A percentile compares a stretch with the other conserved stretches of the same genome.
Evolutionary conservation across 306 rosid species (phyloP).

Genomic region (Gastrolobium villosum): DNA sequence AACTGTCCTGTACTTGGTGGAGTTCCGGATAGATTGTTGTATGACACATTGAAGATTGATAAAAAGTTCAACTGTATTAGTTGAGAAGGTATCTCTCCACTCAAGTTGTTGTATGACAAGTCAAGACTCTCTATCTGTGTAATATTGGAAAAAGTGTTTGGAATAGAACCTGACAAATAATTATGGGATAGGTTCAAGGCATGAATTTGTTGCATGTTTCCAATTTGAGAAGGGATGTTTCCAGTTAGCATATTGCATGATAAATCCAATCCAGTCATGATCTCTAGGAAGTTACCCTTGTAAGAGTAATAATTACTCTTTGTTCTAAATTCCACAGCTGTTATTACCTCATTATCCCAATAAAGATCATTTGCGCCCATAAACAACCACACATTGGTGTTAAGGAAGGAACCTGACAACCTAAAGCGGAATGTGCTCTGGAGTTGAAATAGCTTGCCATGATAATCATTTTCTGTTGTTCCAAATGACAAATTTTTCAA

Average conservation of each 20-base stretch:
- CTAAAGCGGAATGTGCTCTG: too few species aligned
- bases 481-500: constrained; percentile 14
- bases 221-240: constrained; percentile 5
- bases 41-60: constrained; percentile 18
- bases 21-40: constrained; percentile 34
- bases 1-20: constrained; percentile 4
- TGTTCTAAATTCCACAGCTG: constrained; percentile 5
- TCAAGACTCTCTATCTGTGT: constrained; percentile 27
- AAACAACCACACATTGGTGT: too few species aligned
- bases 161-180: constrained; percentile 22
- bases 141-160: constrained; percentile 25
- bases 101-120: constrained; percentile 11
- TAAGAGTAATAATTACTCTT: constrained; percentile 6
- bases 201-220: constrained; percentile 7
- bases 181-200: constrained; percentile 29
- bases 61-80: neutral
- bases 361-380: too few species aligned
- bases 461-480: neutral
- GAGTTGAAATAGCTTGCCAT: neutral
- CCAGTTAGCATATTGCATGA: constrained; percentile 26
- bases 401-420: too few species aligned
- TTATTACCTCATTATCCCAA: neutral
- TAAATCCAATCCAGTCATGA: constrained; percentile 23
- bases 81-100: constrained; percentile 31
- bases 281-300: neutral